Evolutionary conservation across 805 yeast species (phyloP).

Genomic region (Starmera pachycereana): DNA sequence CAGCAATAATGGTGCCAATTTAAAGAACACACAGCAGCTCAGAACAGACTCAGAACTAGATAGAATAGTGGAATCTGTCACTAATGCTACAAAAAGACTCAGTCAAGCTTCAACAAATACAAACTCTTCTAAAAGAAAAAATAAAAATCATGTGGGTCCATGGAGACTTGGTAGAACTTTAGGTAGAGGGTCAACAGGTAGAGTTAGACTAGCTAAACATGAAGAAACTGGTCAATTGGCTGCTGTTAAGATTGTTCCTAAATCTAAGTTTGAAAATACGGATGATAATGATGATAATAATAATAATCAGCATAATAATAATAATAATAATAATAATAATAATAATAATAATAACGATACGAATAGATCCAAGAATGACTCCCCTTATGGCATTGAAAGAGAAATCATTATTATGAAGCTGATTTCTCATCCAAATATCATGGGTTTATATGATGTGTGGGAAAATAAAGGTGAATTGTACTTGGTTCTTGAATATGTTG

Average conservation of each 20-base stretch:
- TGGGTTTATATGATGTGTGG: conserved; percentile 80
- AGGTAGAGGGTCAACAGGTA: conserved; percentile 95
- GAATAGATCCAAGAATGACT: conserved; percentile 4
- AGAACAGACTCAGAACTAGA: conserved; percentile 12
- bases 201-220: conserved; percentile 88
- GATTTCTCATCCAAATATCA: conserved; percentile 66
- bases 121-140: conserved; percentile 19
- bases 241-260: conserved; percentile 94
- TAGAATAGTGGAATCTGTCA: conserved; percentile 19
- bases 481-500: conserved; percentile 87
- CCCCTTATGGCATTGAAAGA: conserved; percentile 79
- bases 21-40: not conserved
- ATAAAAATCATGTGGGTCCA: conserved; percentile 56
- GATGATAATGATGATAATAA: conserved; percentile 21
- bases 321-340: conserved; percentile 25
- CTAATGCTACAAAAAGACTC: conserved; percentile 20
- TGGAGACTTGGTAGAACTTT: conserved; percentile 94
- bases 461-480: conserved; percentile 76
- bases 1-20: not conserved
- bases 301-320: conserved; percentile 38
- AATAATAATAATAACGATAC: conserved; percentile 41
- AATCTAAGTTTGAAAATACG: conserved; percentile 48
- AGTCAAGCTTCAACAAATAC: conserved; percentile 20
- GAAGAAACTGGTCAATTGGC: conserved; percentile 79
- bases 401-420: conserved; percentile 82